Percentiles rank a stretch among this genome's conserved stretches.
Evolutionary conservation across 768 basidiomycete species (phyloP).

Genomic region (Boletus sensibilis): DNA sequence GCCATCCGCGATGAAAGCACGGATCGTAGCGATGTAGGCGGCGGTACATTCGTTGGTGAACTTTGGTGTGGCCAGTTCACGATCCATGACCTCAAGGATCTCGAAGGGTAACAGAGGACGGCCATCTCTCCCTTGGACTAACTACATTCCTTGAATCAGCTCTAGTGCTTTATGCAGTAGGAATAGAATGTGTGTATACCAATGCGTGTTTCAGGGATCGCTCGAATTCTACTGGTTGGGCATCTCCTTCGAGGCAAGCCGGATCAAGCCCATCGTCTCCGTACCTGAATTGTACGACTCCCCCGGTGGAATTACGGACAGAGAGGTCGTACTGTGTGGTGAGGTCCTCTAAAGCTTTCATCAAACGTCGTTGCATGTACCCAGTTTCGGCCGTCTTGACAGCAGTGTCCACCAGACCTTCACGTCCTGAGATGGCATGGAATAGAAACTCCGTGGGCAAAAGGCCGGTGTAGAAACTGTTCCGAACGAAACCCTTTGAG

Average conservation of each 20-base stretch:
- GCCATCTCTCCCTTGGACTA: constrained; percentile 56
- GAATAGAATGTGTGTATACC: constrained; percentile 40
- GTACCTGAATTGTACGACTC: constrained; percentile 94
- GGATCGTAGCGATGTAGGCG: constrained; percentile 66
- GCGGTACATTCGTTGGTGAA: constrained; percentile 72
- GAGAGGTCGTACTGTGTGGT: constrained; percentile 95
- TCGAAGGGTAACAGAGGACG: constrained; percentile 83
- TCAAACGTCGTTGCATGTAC: constrained; percentile 97
- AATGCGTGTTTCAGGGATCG: constrained; percentile 85
- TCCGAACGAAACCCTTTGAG: constrained; percentile 96
- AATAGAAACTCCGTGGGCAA: constrained; percentile 95
- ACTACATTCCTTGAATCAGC: constrained; percentile 40
- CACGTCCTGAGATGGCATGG: constrained; percentile 98
- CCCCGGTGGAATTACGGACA: constrained; percentile 91
- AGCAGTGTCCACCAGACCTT: constrained; percentile 98
- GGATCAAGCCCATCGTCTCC: constrained; percentile 98
- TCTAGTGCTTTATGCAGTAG: not conserved
- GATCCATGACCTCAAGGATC: constrained; percentile 69
- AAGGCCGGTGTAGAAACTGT: constrained; percentile 93
- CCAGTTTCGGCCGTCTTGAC: constrained; percentile 99
- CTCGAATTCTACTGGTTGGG: constrained; percentile 86
- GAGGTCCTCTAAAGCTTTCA: constrained; percentile 98
- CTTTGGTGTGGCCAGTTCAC: constrained; percentile 52
- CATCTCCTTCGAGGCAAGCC: constrained; percentile 93
- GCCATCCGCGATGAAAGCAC: constrained; percentile 65